Evolutionary conservation across 176 grass and related monocot genomes (phyloP), one percentile per base, ranked within the genome.

Genomic region (Aegilops speltoides): DNA sequence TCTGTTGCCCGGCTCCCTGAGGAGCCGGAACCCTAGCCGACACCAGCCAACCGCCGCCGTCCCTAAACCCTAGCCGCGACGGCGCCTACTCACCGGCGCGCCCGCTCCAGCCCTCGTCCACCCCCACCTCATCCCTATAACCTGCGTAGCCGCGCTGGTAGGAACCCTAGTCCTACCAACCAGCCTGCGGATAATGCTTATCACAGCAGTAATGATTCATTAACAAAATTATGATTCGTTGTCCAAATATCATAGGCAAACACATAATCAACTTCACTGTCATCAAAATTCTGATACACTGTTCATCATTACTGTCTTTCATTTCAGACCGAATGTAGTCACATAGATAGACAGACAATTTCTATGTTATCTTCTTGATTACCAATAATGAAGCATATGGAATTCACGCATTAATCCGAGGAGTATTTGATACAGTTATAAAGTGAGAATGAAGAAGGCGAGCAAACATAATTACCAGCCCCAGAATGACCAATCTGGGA

Each of bases 401-500:
- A 62, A 29, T 71, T 25, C 3, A 69, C 24, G 37, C 28, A 69
- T 54, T 23, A 54, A 22, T 1, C 25, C 2, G 14, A 15, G 20
- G 17, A 65, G 24, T 14, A 65, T 15, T 29, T 6, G 22, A 57
- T 25, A 71, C 9, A 26, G 46, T 68, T 20, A 56, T 2, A 2
- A 6, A 81, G 17, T 8, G 8, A 75, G 36, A 70, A 75, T 85
- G 71, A 68, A 59, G 38, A 86, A 60, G 23, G 19, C 0, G 38
- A 50, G 59, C 1, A 37, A 43, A 52, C 62, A 17, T 46, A 86
- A 89, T 98, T 96, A 99, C 94, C 94, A 96, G 76, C 97, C 97
- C 97, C 94, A 99, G 48, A 96, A 99, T 14, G 97, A 94, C 97
- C 97, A 99, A 70, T 99, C 94, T 4, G 94, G 97, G 80, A 99